A percentile compares a stretch with the other conserved stretches of the same genome.
phyloP scores from a whole-genome alignment of 2,329 filamentous ascomycete genomes.

The Hawksworthiomyces lignivorus region DNA sequence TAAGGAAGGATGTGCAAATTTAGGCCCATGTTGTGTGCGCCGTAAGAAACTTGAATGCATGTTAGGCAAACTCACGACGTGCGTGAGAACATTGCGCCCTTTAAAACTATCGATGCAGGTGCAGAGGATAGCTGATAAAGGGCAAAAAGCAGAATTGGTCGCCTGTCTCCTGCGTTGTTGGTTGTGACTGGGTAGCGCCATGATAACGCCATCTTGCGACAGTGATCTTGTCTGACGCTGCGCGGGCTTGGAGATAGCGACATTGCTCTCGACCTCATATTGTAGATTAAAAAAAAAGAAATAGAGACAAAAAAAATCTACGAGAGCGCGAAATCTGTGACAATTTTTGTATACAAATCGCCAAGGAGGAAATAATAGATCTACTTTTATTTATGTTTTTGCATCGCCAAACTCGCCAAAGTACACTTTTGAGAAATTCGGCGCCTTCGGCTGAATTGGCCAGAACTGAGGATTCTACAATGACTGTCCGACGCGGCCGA shows the following conservation, averaged over 20 bases:
- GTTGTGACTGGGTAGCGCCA: constrained; percentile 7
- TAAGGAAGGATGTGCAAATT: not conserved
- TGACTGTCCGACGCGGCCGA: no score
- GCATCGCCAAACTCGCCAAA: not conserved
- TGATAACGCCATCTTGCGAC: constrained; percentile 12
- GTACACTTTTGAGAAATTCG: no score
- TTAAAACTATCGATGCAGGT: no score
- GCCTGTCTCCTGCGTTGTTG: not conserved
- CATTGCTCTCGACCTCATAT: not conserved
- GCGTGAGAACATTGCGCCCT: not conserved
- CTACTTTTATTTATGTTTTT: no score
- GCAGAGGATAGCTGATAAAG: not conserved
- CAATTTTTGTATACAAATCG: no score
- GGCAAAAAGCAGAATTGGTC: not conserved
- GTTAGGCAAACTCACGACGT: not conserved
- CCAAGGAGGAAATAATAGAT: no score
- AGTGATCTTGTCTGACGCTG: not conserved
- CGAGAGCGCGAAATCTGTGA: no score
- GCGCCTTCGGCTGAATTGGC: no score
- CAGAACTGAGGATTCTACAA: no score
- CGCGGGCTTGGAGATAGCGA: constrained; percentile 4
- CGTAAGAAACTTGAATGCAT: not conserved
- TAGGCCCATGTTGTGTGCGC: not conserved
- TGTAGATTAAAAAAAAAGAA: no score
- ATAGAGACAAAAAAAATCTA: no score